Evolutionary conservation across 768 basidiomycete genomes (phyloP).

Genomic region (Tulasnella sp.): DNA sequence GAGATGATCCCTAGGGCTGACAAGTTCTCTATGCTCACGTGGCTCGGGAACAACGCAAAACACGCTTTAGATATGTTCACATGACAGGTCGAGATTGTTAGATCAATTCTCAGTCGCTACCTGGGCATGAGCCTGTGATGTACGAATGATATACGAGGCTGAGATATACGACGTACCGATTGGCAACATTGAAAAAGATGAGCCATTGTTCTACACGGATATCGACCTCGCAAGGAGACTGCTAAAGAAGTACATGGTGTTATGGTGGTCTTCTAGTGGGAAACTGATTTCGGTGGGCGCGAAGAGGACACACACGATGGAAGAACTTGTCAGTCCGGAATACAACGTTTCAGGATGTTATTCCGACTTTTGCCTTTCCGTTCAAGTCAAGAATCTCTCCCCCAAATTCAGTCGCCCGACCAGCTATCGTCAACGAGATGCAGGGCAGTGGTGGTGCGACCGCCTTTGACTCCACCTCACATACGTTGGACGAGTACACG

Average conservation of each 20-base stretch:
- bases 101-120: slow-evolving; percentile 78
- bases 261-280: slow-evolving; percentile 94
- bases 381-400: slow-evolving; percentile 83
- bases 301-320: slow-evolving; percentile 74
- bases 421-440: slow-evolving; percentile 89
- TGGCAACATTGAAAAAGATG: slow-evolving; percentile 86
- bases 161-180: slow-evolving; percentile 88
- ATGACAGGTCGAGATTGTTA: slow-evolving; percentile 75
- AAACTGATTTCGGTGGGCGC: slow-evolving; percentile 82
- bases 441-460: slow-evolving; percentile 92
- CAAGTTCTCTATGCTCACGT: slow-evolving; percentile 79
- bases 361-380: slow-evolving; percentile 83
- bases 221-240: slow-evolving; percentile 83
- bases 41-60: slow-evolving; percentile 51
- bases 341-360: slow-evolving; percentile 79
- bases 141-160: slow-evolving; percentile 68
- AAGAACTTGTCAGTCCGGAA: slow-evolving; percentile 75
- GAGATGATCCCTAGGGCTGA: slow-evolving; percentile 51
- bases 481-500: slow-evolving; percentile 81
- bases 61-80: slow-evolving; percentile 73
- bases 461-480: slow-evolving; percentile 86
- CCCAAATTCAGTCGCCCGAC: slow-evolving; percentile 90
- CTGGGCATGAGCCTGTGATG: slow-evolving; percentile 68
- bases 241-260: slow-evolving; percentile 73
- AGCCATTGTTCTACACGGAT: slow-evolving; percentile 78